Percentiles rank a stretch among this genome's conserved stretches.
Conservation (phyloP, 352 stramenopile genomes). For the Globisporangium emineosum region DNA sequence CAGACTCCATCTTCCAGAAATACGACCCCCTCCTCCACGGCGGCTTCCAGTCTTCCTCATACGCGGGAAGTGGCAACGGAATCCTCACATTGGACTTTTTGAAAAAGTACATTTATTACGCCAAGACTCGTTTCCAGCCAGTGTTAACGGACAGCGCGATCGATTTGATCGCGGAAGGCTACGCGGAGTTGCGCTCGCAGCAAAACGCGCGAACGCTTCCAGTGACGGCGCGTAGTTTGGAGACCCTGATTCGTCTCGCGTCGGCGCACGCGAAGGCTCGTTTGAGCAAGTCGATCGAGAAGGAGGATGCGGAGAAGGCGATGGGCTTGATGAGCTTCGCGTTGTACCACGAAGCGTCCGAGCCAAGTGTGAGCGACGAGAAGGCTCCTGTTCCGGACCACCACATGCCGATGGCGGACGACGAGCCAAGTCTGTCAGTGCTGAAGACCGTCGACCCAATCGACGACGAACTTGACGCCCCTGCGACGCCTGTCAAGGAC, state of each 20-base stretch:
- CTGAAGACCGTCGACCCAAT: conserved; percentile 8
- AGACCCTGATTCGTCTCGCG: conserved; percentile 99
- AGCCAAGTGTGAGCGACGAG: conserved; percentile 25
- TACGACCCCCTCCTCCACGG: conserved; percentile 88
- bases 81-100: conserved; percentile 96
- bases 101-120: conserved; percentile 99
- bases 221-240: conserved; percentile 97
- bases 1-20: conserved; percentile 90
- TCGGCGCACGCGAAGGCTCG: conserved; percentile 97
- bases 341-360: conserved; percentile 94
- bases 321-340: conserved; percentile 98
- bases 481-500: conserved; percentile 16
- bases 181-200: conserved; percentile 96
- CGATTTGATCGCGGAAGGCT: conserved; percentile 96
- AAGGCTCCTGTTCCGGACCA: conserved; percentile 4
- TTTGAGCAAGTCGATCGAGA: conserved; percentile 87
- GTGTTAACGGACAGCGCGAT: conserved; percentile 83
- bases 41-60: conserved; percentile 54
- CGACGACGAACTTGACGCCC: conserved; percentile 24
- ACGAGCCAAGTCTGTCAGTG: not conserved
- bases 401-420: not conserved
- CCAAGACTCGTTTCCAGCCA: conserved; percentile 92
- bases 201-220: conserved; percentile 92
- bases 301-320: conserved; percentile 82
- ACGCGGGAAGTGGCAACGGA: conserved; percentile 52